These are phyloP conservation scores for Fraxinus americana DNA, from an alignment of 257 asterid genomes.

Conservation along the genomic window DNA sequence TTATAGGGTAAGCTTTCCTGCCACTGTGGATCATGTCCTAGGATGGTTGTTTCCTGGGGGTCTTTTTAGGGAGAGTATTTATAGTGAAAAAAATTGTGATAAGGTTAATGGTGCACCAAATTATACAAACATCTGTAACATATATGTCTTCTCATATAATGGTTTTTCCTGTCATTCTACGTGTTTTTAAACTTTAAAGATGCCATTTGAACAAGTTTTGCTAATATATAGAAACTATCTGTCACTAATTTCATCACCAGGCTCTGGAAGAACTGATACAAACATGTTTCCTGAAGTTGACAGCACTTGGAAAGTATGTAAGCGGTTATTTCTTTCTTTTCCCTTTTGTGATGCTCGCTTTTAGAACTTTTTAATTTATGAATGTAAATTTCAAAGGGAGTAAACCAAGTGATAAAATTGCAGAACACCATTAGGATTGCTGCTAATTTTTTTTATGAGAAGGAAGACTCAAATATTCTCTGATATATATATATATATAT, in stretches of 20 bases:
- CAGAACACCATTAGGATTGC: not conserved
- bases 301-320: conserved; percentile 84
- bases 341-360: not conserved
- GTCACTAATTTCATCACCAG: conserved; percentile 33
- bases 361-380: conserved; percentile 1
- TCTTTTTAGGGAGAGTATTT: not conserved
- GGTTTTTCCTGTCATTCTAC: not conserved
- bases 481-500: not conserved
- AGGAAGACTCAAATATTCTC: conserved; percentile 1
- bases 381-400: conserved; percentile 1
- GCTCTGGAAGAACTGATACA: conserved; percentile 63
- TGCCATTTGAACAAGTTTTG: conserved; percentile 3
- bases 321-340: conserved; percentile 8
- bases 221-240: conserved; percentile 2
- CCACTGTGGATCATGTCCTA: not conserved
- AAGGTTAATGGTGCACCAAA: not conserved
- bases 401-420: not conserved
- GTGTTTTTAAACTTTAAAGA: not conserved
- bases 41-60: not conserved
- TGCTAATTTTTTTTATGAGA: no score
- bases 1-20: not conserved
- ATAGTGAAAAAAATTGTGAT: not conserved
- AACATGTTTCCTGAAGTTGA: conserved; percentile 84
- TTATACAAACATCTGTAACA: not conserved
- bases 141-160: conserved; percentile 7